A percentile compares a stretch with the other conserved stretches of the same genome.
Evolutionary conservation across 139 green algal species (phyloP).

Genomic region (Chlorella sorokiniana): DNA sequence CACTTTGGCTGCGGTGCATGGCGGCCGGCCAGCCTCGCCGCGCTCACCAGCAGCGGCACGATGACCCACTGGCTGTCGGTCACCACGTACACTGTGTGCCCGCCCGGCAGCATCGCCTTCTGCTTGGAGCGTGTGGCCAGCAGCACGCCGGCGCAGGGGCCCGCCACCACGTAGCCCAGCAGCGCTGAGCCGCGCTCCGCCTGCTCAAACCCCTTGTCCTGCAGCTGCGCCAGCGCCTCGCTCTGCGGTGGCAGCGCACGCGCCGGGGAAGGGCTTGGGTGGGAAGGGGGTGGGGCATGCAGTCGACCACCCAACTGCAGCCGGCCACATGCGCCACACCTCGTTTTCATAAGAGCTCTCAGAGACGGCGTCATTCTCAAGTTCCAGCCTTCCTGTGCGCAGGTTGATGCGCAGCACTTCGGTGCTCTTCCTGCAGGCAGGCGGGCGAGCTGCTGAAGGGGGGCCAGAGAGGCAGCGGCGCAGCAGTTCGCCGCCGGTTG

Average conservation of each 20-base stretch:
- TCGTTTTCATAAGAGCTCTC: conserved; percentile 31
- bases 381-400: conserved; percentile 12
- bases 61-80: conserved; percentile 79
- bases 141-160: conserved; percentile 75
- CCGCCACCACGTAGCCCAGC: conserved; percentile 81
- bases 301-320: not conserved
- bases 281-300: not conserved
- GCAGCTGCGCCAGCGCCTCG: conserved; percentile 40
- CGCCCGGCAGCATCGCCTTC: conserved; percentile 82
- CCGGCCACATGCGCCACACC: not conserved
- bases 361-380: conserved; percentile 7
- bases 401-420: conserved; percentile 30
- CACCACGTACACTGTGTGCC: conserved; percentile 85
- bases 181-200: conserved; percentile 70
- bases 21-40: not conserved
- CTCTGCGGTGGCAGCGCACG: conserved; percentile 9
- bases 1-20: not conserved
- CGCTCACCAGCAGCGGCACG: conserved; percentile 73
- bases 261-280: not conserved
- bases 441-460: not conserved
- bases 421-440: conserved; percentile 22
- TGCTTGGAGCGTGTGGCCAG: conserved; percentile 77
- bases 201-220: conserved; percentile 43
- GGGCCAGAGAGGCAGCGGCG: not conserved
- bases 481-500: not conserved